A percentile compares a stretch with the other conserved stretches of the same genome.
These are phyloP conservation scores for Eucalyptus coolabah DNA, from an alignment of 345 rosid species.

Conservation along the genomic window DNA sequence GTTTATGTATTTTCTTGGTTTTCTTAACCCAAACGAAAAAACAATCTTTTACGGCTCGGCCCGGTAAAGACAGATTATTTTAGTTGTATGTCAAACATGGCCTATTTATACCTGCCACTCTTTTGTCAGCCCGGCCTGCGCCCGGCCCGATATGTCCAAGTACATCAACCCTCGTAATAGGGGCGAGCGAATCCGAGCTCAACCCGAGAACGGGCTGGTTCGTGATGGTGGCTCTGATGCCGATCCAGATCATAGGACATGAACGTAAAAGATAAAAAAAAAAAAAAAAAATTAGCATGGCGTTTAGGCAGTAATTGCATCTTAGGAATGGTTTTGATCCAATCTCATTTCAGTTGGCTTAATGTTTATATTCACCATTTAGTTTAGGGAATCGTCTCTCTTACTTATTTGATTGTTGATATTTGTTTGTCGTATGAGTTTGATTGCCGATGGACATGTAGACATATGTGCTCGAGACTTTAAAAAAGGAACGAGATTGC, in stretches of 20 bases:
- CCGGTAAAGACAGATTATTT: background rate
- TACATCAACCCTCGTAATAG: background rate
- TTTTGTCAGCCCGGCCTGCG: background rate
- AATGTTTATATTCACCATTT: background rate
- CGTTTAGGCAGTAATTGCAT: background rate
- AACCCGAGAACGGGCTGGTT: background rate
- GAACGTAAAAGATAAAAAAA: background rate
- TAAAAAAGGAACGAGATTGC: background rate
- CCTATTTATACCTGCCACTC: background rate
- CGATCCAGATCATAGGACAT: background rate
- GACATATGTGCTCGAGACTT: background rate
- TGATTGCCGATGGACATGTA: background rate
- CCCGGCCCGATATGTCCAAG: background rate
- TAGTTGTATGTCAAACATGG: background rate
- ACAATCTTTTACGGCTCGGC: background rate
- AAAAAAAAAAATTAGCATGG: rapidly evolving
- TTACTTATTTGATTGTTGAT: background rate
- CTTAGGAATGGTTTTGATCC: background rate
- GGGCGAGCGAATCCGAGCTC: background rate
- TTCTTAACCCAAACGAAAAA: background rate
- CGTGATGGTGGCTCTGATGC: background rate
- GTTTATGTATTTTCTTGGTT: background rate
- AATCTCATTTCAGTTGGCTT: background rate
- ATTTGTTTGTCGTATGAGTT: background rate
- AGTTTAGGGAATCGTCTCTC: background rate